A percentile compares a stretch with the other conserved stretches of the same genome.
Conservation (phyloP, 2,329 filamentous ascomycete genomes). For the Ophiosphaerella herpotricha region DNA sequence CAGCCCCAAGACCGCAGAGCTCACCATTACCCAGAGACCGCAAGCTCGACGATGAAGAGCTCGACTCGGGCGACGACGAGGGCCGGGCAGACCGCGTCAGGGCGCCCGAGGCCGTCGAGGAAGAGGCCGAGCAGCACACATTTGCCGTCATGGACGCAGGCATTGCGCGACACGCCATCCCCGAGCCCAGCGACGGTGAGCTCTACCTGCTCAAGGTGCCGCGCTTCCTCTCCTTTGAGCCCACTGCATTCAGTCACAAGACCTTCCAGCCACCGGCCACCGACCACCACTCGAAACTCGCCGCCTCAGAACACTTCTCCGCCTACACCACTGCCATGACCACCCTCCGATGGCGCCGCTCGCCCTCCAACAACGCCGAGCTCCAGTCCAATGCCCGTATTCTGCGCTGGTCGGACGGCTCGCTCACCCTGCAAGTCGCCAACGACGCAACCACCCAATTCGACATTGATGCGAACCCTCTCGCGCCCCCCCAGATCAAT, state of each 20-base stretch:
- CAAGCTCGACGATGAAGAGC: slow-evolving; percentile 65
- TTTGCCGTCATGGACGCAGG: slow-evolving; percentile 65
- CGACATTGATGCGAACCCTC: slow-evolving; percentile 71
- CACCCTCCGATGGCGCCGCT: slow-evolving; percentile 71
- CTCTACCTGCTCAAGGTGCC: slow-evolving; percentile 76
- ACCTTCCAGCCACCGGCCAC: slow-evolving; percentile 68
- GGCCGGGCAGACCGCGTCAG: slow-evolving; percentile 65
- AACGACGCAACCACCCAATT: slow-evolving; percentile 71
- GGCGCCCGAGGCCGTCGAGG: slow-evolving; percentile 50
- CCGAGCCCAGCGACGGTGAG: slow-evolving; percentile 71
- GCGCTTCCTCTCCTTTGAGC: slow-evolving; percentile 71
- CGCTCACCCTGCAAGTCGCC: slow-evolving; percentile 74
- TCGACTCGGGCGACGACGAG: slow-evolving; percentile 66
- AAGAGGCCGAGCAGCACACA: slow-evolving; percentile 59
- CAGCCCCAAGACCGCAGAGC: slow-evolving; percentile 1
- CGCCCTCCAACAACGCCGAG: slow-evolving; percentile 65
- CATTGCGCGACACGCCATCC: slow-evolving; percentile 70
- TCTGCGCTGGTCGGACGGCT: slow-evolving; percentile 79
- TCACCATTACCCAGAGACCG: slow-evolving; percentile 44
- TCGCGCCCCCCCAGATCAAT: slow-evolving; percentile 64
- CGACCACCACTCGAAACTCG: slow-evolving; percentile 58
- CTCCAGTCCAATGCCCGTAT: slow-evolving; percentile 77
- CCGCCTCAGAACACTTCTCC: slow-evolving; percentile 57
- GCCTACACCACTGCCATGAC: slow-evolving; percentile 68
- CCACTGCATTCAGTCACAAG: slow-evolving; percentile 67